Evolutionary conservation across 2,329 filamentous ascomycete genomes (phyloP).

Genomic region (Cladosporium sp.): DNA sequence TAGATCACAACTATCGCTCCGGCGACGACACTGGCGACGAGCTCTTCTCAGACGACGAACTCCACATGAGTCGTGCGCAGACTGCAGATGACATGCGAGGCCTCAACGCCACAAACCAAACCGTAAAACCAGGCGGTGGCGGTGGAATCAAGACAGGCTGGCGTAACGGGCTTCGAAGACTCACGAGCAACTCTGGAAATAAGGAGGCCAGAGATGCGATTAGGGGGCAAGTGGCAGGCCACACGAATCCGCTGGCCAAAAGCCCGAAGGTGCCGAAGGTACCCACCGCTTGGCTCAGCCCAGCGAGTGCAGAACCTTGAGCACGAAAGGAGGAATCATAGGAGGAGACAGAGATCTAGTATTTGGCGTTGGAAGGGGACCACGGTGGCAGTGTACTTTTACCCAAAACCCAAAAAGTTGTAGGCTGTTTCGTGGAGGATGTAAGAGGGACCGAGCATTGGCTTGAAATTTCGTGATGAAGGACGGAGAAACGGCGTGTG

Average conservation of each 20-base stretch:
- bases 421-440: background rate
- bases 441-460: background rate
- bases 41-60: slow-evolving; percentile 72
- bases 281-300: slow-evolving; percentile 45
- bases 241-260: slow-evolving; percentile 33
- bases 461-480: background rate
- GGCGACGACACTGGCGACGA: slow-evolving; percentile 70
- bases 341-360: no score
- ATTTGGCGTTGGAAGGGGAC: background rate
- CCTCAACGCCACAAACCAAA: slow-evolving; percentile 32
- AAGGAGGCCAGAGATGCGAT: slow-evolving; percentile 41
- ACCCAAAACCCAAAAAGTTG: background rate
- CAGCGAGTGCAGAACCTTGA: slow-evolving; percentile 37
- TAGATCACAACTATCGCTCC: slow-evolving; percentile 64
- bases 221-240: slow-evolving; percentile 39
- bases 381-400: slow-evolving; percentile 4
- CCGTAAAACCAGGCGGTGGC: background rate
- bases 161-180: slow-evolving; percentile 59
- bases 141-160: slow-evolving; percentile 46
- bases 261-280: slow-evolving; percentile 52
- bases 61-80: slow-evolving; percentile 47
- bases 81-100: slow-evolving; percentile 25
- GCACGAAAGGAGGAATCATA: background rate
- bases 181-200: slow-evolving; percentile 58
- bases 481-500: background rate